Evolutionary conservation across 2,329 filamentous ascomycete species (phyloP), one percentile per base, ranked within the genome.

Genomic region (Byssothecium circinans): DNA sequence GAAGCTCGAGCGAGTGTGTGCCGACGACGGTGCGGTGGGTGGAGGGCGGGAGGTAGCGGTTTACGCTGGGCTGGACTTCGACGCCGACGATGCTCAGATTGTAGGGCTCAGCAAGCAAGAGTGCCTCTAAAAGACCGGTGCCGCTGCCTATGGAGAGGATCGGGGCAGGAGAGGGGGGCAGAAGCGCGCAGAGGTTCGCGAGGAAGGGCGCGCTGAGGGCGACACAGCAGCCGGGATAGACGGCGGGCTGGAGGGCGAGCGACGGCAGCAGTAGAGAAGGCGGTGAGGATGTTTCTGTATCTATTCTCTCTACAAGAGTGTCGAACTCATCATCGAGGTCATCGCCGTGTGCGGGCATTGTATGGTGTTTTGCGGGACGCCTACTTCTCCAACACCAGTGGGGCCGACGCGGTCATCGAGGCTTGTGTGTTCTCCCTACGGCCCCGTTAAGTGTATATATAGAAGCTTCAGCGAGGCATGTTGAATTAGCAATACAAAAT

Each of bases 131-230:
- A 7, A 81, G 68, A 19, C 79, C 79, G 35, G 67, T 75, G 37
- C 79, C 79, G 52, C 74, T 75, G 46, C 79, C 79, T 40, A 81
- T 71, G 2, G 75, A 78, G 32, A 78, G 58, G 12, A 43, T 52
- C 11, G 66, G 46, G 30, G 46, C 45, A 4, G 62, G 61, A 3
- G 57, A 12, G 2, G 44, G 34, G 2, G 67, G 57, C 3, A 73
- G 61, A 14, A 65, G 52, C 17, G 53, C 40, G 12, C 29, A 35
- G 17, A 72, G 37, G 27, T 59, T 30, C 52, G 8, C 37, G 23
- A 74, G 37, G 25, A 74, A 61, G 17, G 57, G 52, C 22, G 32
- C 43, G 42, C 69, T 71, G 17, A 74, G 61, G 42, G 57, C 61
- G 29, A 72, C 63, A 50, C 71, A 74, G 48, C 65, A 71, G 41